Evolutionary conservation across 768 basidiomycete genomes (phyloP).

Genomic region (Calocybe indica): DNA sequence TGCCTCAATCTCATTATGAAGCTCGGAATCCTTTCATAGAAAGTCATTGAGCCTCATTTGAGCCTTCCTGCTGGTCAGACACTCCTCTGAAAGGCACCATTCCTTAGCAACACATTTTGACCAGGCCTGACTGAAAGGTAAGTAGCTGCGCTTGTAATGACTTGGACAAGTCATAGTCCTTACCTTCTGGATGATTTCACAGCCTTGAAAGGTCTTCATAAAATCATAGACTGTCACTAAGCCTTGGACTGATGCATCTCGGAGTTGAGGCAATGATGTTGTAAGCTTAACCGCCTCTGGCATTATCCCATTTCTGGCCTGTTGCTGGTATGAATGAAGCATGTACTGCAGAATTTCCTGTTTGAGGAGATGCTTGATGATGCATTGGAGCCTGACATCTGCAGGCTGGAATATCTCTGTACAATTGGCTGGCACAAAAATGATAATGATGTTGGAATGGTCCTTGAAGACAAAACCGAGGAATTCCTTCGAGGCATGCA

Average conservation of each 20-base stretch:
- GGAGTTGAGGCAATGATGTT: background rate
- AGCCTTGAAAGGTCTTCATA: background rate
- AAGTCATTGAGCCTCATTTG: background rate
- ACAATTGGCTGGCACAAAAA: constrained; percentile 21
- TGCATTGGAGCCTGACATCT: constrained; percentile 23
- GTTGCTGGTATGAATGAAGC: background rate
- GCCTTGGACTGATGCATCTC: background rate
- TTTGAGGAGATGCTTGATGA: constrained; percentile 19
- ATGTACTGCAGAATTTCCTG: constrained; percentile 10
- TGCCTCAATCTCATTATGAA: background rate
- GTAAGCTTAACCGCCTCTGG: background rate
- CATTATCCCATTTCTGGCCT: background rate
- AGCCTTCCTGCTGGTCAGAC: background rate
- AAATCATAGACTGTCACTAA: background rate
- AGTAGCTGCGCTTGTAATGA: background rate
- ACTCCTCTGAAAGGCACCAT: background rate
- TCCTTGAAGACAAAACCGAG: constrained; percentile 7
- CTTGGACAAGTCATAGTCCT: background rate
- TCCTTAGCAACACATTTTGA: background rate
- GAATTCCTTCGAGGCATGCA: constrained; percentile 19
- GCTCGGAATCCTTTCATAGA: background rate
- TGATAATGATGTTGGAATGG: constrained; percentile 14
- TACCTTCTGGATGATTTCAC: background rate
- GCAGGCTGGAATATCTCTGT: constrained; percentile 18
- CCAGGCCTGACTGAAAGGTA: background rate